Base-by-base conservation (phyloP, 2,329 filamentous ascomycete genomes). In the Clarireedia monteithiana region DNA sequence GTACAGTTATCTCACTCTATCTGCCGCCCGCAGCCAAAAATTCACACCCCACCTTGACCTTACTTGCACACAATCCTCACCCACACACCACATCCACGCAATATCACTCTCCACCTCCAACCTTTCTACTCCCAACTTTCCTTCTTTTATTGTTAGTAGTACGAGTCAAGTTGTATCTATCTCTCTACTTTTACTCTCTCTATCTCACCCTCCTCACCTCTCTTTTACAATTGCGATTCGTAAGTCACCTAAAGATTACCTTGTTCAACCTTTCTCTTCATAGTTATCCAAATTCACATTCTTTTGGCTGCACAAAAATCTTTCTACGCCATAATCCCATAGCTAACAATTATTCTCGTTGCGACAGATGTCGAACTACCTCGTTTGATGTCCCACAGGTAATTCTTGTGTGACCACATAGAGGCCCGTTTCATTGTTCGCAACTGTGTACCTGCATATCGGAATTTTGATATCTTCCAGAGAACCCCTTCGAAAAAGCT, bases 311-410 rank as follows among this genome's bases (percentile, higher is more conserved):
- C 34, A 27, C 36, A 44, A 23, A 20, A 17, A 23, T 15, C 4
- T 36, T 26, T 34, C 42, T 36, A 36, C 34, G 42, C 17, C 23
- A 26, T 23, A 5, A 15, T 20, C 20, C 44, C 34, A 49, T 50
- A 53, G 59, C 63, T 64, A 53, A 64, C 23, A 47, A 51, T 47
- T 45, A 57, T 40, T 20, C 17, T 52, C 47, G 38, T 36, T 48
- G 58, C 53, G 24, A 56, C 59, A 66, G 63, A 68, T 67, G 63
- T 66, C 60, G 54, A 64, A 48, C 54, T 58, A 56, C 56, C 48
- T 59, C 59, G 51, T 60, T 57, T 67, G 58, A 66, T 57, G 66
- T 68, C 64, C 60, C 64, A 65, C 66, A 65, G 62, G 62, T 64
- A 53, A 59, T 61, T 59, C 59, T 64, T 67, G 67, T 69, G 63